phyloP scores from a whole-genome alignment of 106 monocot genomes.

The Dendrobium officinale region DNA sequence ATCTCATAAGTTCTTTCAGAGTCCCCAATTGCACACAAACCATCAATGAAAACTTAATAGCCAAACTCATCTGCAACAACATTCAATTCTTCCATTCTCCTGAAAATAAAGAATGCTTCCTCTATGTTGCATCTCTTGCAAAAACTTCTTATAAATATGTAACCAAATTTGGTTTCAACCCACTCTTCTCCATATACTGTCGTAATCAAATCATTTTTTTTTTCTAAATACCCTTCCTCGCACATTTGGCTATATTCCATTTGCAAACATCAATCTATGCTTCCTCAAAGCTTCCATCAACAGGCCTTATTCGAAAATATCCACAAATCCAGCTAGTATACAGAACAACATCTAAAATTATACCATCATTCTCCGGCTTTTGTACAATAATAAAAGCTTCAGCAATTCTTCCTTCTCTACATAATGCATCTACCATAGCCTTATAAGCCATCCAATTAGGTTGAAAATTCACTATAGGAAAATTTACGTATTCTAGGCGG shows the following conservation, averaged over 20 bases:
- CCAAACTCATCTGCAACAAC: conserved; percentile 41
- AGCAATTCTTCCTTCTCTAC: conserved; percentile 30
- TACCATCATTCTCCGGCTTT: conserved; percentile 34
- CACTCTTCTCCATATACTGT: conserved; percentile 29
- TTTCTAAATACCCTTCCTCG: conserved; percentile 54
- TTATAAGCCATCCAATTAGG: conserved; percentile 49
- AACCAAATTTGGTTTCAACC: conserved; percentile 39
- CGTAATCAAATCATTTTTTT: conserved; percentile 67
- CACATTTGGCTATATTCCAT: conserved; percentile 42
- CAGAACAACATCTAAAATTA: conserved; percentile 41
- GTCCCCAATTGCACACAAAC: conserved; percentile 37
- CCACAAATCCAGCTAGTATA: conserved; percentile 46
- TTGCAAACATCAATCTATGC: conserved; percentile 41
- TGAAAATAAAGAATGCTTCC: conserved; percentile 43
- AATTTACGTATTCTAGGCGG: too few species aligned
- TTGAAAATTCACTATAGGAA: conserved; percentile 8
- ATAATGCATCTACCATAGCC: conserved; percentile 47
- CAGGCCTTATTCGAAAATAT: conserved; percentile 28
- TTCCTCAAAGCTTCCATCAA: conserved; percentile 47
- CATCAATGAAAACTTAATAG: conserved; percentile 49
- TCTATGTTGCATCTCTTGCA: conserved; percentile 47
- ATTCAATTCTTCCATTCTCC: conserved; percentile 41
- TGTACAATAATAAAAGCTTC: conserved; percentile 42
- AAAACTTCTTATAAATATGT: conserved; percentile 62
- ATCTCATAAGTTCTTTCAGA: conserved; percentile 42